Conservation (phyloP, 2,329 filamentous ascomycete species). For the Pyrenochaeta sp. region DNA sequence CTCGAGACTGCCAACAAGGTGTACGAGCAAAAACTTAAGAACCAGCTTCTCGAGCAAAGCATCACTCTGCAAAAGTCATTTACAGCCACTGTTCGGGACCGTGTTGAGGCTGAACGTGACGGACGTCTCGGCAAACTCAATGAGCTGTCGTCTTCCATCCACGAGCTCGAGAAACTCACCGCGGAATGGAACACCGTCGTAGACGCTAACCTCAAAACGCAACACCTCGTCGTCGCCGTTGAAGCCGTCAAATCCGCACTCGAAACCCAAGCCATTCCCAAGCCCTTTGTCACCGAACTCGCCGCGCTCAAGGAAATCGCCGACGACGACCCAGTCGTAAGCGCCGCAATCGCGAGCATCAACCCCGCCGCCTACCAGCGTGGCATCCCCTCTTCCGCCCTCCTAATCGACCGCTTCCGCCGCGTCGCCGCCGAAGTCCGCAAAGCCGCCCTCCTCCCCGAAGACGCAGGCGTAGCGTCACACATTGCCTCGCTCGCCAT, state of each 20-base stretch:
- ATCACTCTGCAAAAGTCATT: slow-evolving; percentile 88
- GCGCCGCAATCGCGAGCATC: slow-evolving; percentile 94
- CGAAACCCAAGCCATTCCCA: slow-evolving; percentile 74
- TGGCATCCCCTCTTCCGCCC: slow-evolving; percentile 81
- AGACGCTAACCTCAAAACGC: slow-evolving; percentile 88
- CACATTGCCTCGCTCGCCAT: slow-evolving; percentile 90
- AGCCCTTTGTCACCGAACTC: slow-evolving; percentile 89
- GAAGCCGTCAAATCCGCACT: slow-evolving; percentile 89
- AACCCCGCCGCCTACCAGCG: slow-evolving; percentile 93
- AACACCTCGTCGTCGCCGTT: slow-evolving; percentile 94
- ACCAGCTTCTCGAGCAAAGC: slow-evolving; percentile 88
- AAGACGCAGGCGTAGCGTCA: slow-evolving; percentile 91
- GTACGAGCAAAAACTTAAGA: slow-evolving; percentile 81
- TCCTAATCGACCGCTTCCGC: slow-evolving; percentile 94
- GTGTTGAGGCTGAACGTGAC: slow-evolving; percentile 87
- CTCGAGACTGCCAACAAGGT: slow-evolving; percentile 80
- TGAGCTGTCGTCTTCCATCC: slow-evolving; percentile 78
- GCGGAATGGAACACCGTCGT: slow-evolving; percentile 90
- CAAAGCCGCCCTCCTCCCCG: slow-evolving; percentile 90
- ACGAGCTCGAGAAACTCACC: slow-evolving; percentile 86
- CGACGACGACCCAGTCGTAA: slow-evolving; percentile 81
- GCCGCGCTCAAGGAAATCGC: slow-evolving; percentile 94
- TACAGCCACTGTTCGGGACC: slow-evolving; percentile 75
- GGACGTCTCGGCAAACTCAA: slow-evolving; percentile 85
- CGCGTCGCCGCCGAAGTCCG: slow-evolving; percentile 90